phyloP scores from a whole-genome alignment of 176 grass and related monocot genomes.

The Saccharum spontaneum region DNA sequence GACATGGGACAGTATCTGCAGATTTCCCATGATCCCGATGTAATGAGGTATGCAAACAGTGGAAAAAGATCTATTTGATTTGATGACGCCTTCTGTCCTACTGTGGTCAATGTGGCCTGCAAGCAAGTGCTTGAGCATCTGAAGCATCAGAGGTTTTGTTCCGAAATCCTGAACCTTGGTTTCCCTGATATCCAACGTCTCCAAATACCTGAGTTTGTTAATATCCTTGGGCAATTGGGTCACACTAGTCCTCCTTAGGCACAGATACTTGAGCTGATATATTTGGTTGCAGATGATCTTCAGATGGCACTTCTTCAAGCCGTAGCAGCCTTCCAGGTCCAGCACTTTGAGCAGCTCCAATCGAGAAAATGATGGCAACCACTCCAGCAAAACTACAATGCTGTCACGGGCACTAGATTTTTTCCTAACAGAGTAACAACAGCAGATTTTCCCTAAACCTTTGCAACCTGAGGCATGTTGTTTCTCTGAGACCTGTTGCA shows the following conservation, averaged over 20 bases:
- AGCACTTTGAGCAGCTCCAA: slow-evolving; percentile 4
- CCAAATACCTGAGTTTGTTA: not conserved
- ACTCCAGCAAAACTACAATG: not conserved
- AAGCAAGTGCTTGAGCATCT: slow-evolving; percentile 21
- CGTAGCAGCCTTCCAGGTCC: slow-evolving; percentile 30
- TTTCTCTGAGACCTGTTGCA: too few species aligned
- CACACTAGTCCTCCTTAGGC: too few species aligned
- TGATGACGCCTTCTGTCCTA: not conserved
- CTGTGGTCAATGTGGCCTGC: not conserved
- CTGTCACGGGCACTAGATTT: not conserved
- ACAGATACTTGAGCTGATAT: too few species aligned
- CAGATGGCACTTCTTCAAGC: slow-evolving; percentile 6
- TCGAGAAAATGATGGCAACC: not conserved
- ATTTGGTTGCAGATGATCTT: not conserved
- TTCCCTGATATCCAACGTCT: slow-evolving; percentile 26
- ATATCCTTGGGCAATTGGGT: too few species aligned
- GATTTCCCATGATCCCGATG: not conserved
- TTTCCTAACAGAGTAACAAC: not conserved
- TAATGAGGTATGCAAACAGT: not conserved
- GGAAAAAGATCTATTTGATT: not conserved
- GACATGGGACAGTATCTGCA: not conserved
- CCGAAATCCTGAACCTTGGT: slow-evolving; percentile 14
- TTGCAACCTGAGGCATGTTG: not conserved
- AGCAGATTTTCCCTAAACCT: not conserved
- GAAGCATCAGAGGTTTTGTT: not conserved